Evolutionary conservation across 148 eudicot genomes (phyloP).

Genomic region (Hydrangea macrophylla): DNA sequence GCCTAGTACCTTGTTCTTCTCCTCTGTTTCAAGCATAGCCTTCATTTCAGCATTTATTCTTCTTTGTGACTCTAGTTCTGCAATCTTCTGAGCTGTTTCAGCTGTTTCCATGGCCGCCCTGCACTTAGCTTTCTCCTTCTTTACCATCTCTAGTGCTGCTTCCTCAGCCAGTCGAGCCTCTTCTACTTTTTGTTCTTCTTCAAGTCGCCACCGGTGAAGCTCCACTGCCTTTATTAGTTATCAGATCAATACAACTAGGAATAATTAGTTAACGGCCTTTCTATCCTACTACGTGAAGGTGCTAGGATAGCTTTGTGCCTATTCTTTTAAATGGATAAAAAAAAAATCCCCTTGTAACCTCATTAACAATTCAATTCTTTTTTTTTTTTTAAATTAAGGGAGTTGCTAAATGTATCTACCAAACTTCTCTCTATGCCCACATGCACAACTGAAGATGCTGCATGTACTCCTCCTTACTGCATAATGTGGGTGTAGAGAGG

Average conservation of each 20-base stretch:
- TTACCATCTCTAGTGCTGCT: conserved; percentile 34
- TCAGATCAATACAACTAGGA: not conserved
- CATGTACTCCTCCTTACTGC: too few species aligned
- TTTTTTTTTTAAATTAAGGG: too few species aligned
- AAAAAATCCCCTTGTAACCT: too few species aligned
- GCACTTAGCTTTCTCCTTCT: conserved; percentile 29
- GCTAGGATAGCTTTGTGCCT: too few species aligned
- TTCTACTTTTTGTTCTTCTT: conserved; percentile 40
- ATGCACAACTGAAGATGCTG: too few species aligned
- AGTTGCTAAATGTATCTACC: too few species aligned
- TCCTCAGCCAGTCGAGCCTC: conserved; percentile 33
- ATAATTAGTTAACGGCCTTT: too few species aligned
- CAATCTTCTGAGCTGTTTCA: conserved; percentile 29
- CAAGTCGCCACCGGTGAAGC: conserved; percentile 48
- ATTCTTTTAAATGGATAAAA: not conserved
- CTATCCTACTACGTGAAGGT: too few species aligned
- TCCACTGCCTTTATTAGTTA: conserved; percentile 44
- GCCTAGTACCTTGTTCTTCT: conserved; percentile 14
- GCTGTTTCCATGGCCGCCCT: conserved; percentile 17
- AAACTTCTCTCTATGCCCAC: too few species aligned
- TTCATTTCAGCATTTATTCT: conserved; percentile 18
- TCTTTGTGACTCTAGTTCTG: conserved; percentile 23
- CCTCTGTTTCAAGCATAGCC: conserved; percentile 2
- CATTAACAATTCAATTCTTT: too few species aligned
- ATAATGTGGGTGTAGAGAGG: too few species aligned